Evolutionary conservation across 176 grass and related monocot genomes (phyloP).

Genomic region (Coix lacrymajobi): DNA sequence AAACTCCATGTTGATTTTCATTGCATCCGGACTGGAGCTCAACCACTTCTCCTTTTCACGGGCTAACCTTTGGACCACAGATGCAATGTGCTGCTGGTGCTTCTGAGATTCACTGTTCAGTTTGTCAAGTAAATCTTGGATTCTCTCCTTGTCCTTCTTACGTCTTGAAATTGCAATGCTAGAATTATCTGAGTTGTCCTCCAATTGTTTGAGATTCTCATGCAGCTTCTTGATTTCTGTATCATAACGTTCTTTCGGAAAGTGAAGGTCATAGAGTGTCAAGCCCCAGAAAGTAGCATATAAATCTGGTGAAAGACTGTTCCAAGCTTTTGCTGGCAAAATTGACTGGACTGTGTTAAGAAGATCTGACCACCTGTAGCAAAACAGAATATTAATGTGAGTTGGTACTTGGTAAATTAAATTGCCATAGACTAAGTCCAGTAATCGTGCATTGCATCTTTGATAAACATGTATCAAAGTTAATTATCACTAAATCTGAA

Average conservation of each 20-base stretch:
- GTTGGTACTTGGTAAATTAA: background rate
- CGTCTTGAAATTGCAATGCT: constrained; percentile 89
- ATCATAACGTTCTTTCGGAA: constrained; percentile 91
- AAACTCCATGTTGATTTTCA: constrained; percentile 98
- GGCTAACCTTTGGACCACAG: constrained; percentile 70
- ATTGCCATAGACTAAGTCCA: background rate
- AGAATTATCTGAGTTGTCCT: constrained; percentile 94
- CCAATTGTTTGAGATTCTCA: constrained; percentile 85
- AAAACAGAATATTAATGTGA: constrained; percentile 32
- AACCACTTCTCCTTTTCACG: constrained; percentile 95
- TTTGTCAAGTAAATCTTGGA: constrained; percentile 94
- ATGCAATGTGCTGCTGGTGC: constrained; percentile 78
- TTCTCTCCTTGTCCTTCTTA: constrained; percentile 98
- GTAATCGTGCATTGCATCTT: background rate
- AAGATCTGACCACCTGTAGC: constrained; percentile 79
- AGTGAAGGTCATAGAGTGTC: constrained; percentile 89
- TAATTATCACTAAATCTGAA: background rate
- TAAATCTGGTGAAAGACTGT: constrained; percentile 82
- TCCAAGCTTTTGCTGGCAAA: constrained; percentile 84
- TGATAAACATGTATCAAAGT: background rate
- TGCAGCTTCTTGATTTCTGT: constrained; percentile 88
- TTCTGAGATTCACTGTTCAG: constrained; percentile 74
- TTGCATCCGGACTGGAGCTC: constrained; percentile 74
- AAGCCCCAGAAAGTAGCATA: constrained; percentile 98
- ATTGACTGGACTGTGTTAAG: constrained; percentile 65